Evolutionary conservation across 768 basidiomycete genomes (phyloP).

Genomic region (Gloeostereum incarnatum): DNA sequence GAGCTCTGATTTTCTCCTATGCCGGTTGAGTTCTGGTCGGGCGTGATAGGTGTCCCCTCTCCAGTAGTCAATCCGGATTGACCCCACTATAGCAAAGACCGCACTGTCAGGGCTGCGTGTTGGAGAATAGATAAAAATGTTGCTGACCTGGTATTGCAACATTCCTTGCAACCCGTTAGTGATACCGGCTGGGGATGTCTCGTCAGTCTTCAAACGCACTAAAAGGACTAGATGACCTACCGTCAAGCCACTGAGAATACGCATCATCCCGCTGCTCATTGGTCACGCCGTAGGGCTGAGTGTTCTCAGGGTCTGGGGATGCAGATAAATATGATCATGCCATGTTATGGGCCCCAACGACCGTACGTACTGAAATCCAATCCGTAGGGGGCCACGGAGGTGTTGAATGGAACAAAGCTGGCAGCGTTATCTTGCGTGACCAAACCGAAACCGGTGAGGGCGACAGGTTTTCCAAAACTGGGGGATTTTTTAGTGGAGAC

Average conservation of each 20-base stretch:
- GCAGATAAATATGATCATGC: background rate
- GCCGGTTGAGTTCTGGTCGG: slow-evolving; percentile 20
- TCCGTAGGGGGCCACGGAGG: slow-evolving; percentile 27
- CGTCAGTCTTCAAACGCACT: slow-evolving; percentile 1
- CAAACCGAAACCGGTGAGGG: slow-evolving; percentile 50
- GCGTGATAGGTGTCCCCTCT: slow-evolving; percentile 35
- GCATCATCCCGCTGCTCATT: slow-evolving; percentile 41
- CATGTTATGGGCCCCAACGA: background rate
- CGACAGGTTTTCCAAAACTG: slow-evolving; percentile 47
- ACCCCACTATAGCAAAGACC: slow-evolving; percentile 54
- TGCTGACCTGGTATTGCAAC: slow-evolving; percentile 35
- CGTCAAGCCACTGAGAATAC: slow-evolving; percentile 43
- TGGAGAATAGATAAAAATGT: background rate
- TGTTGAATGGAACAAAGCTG: slow-evolving; percentile 56
- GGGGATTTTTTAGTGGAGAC: background rate
- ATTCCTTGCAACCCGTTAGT: slow-evolving; percentile 29
- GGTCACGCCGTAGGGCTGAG: slow-evolving; percentile 40
- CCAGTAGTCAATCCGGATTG: slow-evolving; percentile 38
- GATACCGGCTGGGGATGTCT: slow-evolving; percentile 25
- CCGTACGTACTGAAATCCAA: slow-evolving; percentile 16
- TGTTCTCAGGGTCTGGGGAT: background rate
- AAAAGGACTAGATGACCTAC: slow-evolving; percentile 19
- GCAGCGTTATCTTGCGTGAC: slow-evolving; percentile 46
- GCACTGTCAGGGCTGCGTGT: slow-evolving; percentile 11
- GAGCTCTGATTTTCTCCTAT: slow-evolving; percentile 18